These are phyloP conservation scores for Trichoderma reesei DNA, from an alignment of 495 filamentous ascomycete genomes.

Conservation along the genomic window DNA sequence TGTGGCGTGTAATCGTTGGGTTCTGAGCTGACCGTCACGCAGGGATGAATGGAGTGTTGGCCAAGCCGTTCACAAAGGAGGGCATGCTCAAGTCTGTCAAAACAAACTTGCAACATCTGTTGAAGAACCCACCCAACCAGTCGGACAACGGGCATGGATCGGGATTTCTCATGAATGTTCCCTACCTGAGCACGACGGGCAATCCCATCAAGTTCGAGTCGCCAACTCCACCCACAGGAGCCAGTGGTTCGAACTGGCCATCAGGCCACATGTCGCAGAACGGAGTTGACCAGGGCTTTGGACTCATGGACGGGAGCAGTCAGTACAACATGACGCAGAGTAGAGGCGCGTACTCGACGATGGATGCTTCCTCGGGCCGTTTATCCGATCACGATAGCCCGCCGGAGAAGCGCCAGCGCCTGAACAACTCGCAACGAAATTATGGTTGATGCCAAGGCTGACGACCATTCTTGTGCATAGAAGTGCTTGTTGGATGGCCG, in stretches of 20 bases:
- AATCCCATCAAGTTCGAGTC: conserved; percentile 13
- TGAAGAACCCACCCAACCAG: conserved; percentile 35
- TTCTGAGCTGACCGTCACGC: conserved; percentile 17
- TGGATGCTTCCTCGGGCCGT: conserved; percentile 10
- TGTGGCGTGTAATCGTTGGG: neutral
- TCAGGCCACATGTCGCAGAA: conserved; percentile 7
- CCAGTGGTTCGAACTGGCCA: conserved; percentile 13
- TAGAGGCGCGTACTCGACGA: conserved; percentile 11
- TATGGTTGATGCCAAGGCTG: neutral
- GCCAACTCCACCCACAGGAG: conserved; percentile 14
- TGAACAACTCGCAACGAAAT: conserved; percentile 8
- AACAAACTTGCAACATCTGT: conserved; percentile 72
- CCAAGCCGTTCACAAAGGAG: conserved; percentile 95
- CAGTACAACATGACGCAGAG: conserved; percentile 33
- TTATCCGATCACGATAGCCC: conserved; percentile 19
- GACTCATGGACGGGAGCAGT: conserved; percentile 5
- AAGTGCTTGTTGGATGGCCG: neutral
- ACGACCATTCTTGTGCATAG: neutral
- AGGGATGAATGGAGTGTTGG: conserved; percentile 99
- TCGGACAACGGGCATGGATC: conserved; percentile 5
- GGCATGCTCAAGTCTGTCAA: conserved; percentile 84
- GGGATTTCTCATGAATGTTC: neutral
- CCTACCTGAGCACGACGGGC: conserved; percentile 16
- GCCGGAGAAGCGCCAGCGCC: conserved; percentile 26
- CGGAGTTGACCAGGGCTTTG: conserved; percentile 5